These are phyloP conservation scores for Rhodosporidiobolus odoratus DNA, from an alignment of 768 basidiomycete species.

Conservation along the genomic window DNA sequence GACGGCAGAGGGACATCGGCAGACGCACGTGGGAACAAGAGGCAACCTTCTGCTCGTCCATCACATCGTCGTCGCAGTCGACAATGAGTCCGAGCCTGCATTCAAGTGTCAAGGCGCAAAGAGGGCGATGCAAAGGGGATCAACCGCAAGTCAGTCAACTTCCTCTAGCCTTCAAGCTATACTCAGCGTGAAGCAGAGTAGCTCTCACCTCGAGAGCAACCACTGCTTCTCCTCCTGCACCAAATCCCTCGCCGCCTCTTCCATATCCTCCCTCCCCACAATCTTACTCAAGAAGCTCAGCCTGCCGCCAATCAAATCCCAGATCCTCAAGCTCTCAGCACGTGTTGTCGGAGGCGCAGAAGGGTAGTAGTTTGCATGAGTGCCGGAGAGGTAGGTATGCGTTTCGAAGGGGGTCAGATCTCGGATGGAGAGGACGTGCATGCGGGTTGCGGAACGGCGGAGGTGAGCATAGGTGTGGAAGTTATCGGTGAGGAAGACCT, in stretches of 20 bases:
- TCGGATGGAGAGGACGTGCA: constrained; percentile 70
- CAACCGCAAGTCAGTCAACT: background rate
- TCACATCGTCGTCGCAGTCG: constrained; percentile 74
- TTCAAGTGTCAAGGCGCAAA: background rate
- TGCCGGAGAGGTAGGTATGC: constrained; percentile 54
- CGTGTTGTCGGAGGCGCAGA: constrained; percentile 47
- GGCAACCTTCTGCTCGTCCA: constrained; percentile 66
- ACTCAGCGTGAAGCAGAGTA: no score
- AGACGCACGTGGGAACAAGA: constrained; percentile 25
- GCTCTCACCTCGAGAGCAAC: constrained; percentile 54
- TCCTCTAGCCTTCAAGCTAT: background rate
- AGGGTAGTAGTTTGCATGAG: constrained; percentile 53
- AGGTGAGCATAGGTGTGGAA: constrained; percentile 36
- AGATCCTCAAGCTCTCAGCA: constrained; percentile 53
- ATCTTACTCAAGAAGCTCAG: constrained; percentile 69
- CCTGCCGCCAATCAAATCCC: constrained; percentile 63
- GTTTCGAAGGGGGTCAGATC: constrained; percentile 64
- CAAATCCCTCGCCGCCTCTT: constrained; percentile 59
- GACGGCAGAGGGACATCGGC: background rate
- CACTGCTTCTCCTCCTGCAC: constrained; percentile 70
- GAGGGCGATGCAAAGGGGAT: background rate
- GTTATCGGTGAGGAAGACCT: constrained; percentile 31
- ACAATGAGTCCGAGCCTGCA: constrained; percentile 71
- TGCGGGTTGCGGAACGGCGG: constrained; percentile 55
- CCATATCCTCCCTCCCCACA: constrained; percentile 59